Evolutionary conservation across 139 green algal species (phyloP), one percentile per base, ranked within the genome.

Genomic region (Haematococcus lacustris): DNA sequence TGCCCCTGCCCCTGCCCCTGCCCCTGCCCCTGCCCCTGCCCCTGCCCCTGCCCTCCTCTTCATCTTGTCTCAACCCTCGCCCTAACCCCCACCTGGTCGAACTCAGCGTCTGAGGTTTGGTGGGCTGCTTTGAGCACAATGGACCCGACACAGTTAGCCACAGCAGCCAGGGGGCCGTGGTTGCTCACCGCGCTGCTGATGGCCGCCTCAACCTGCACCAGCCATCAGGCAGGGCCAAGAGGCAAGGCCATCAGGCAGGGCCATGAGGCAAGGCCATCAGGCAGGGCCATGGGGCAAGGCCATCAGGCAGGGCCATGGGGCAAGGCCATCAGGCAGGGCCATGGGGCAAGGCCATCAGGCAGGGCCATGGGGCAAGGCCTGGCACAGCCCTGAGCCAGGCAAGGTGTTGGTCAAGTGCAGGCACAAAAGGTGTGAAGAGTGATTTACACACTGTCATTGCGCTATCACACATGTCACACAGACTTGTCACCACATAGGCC

Each of bases 91-190:
- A 80, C 75, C 53, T 80, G 33, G 25, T 87, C 70, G 64, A 86
- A 89, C 17, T 95, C 90, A 1, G 79, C 73, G 1, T 88, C 74
- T 38, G 43, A 82, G 28, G 89, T 94, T 33, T 81, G 70, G 67
- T 95, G 90, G 13, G 87, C 88, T 43, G 82, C 70, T 71, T 93
- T 94, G 51, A 95, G 83, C 13, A 92, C 69, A 39, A 93, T 87
- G 43, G 57, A 84, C 28, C 90, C 90, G 3, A 91, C 79, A 51
- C 89, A 93, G 80, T 94, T 93, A n/a, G 82, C 83, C 2, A 96
- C 88, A 37, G 85, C 89, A 66, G 85, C 75, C 5, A 96, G 33
- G 2, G 63, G 51, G 1, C 87, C 89, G 38, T 86, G 73, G 34
- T 37, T 37, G 3, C 83, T 71, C 0, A 79, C 68, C 1, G 76